Conservation (phyloP, 305 asterid genomes). For the Fraxinus dipetala region DNA sequence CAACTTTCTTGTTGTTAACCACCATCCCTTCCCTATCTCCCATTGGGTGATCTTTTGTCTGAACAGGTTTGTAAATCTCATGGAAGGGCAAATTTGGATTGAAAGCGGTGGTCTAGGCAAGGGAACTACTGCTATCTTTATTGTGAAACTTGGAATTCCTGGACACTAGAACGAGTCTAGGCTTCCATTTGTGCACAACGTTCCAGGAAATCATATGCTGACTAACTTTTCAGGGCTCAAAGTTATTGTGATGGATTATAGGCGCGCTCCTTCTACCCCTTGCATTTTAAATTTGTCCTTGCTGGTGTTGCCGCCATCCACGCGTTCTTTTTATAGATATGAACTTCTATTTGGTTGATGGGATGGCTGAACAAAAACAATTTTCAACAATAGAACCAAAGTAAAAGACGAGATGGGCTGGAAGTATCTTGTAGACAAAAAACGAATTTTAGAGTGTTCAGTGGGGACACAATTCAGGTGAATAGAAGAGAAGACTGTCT, state of each 20-base stretch:
- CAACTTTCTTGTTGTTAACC: not conserved
- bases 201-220: conserved; percentile 49
- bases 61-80: conserved; percentile 64
- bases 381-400: not conserved
- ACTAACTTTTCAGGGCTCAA: conserved; percentile 63
- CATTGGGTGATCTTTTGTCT: not conserved
- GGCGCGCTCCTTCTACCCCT: conserved; percentile 34
- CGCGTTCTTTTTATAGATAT: not conserved
- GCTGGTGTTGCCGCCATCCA: not conserved
- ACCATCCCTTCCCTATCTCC: not conserved
- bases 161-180: conserved; percentile 55
- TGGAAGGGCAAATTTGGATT: too few relatives aligned
- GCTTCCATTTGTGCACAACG: conserved; percentile 42
- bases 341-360: conserved; percentile 11
- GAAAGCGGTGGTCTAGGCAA: conserved; percentile 79
- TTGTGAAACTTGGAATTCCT: conserved; percentile 74
- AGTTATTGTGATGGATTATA: conserved; percentile 80
- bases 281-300: not conserved
- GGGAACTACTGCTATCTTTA: conserved; percentile 73
- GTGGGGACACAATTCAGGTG: not conserved
- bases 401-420: not conserved
- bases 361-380: not conserved
- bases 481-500: not conserved
- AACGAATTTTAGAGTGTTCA: not conserved
- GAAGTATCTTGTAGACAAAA: not conserved